Conservation (phyloP, 176 grass and related monocot species). For the Rhipidocladum racemiflorum region DNA sequence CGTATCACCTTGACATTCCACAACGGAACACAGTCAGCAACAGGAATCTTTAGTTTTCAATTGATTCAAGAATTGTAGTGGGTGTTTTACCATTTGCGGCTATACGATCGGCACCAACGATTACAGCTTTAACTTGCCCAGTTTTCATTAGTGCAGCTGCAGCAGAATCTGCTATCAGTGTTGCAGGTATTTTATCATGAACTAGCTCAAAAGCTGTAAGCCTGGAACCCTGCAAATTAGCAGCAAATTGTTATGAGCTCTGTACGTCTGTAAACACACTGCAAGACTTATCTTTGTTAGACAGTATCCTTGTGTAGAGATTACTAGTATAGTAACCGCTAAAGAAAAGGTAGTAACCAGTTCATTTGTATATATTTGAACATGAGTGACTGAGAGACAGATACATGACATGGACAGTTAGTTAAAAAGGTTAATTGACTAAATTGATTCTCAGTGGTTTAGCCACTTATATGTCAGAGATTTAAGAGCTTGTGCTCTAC, state of each 20-base stretch:
- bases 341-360: not conserved
- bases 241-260: slow-evolving; percentile 4
- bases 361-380: not conserved
- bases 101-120: slow-evolving; percentile 86
- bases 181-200: slow-evolving; percentile 89
- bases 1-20: slow-evolving; percentile 67
- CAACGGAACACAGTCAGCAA: slow-evolving; percentile 1
- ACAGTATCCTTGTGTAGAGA: too few species aligned
- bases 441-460: not conserved
- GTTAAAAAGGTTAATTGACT: not conserved
- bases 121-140: slow-evolving; percentile 59
- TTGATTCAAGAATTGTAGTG: not conserved
- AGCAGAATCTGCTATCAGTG: slow-evolving; percentile 88
- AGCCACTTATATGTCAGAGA: not conserved
- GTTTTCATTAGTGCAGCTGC: slow-evolving; percentile 82
- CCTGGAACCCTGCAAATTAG: slow-evolving; percentile 72
- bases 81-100: slow-evolving; percentile 67
- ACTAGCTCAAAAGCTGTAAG: slow-evolving; percentile 92
- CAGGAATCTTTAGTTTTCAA: not conserved
- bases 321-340: too few species aligned
- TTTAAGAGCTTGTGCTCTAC: not conserved
- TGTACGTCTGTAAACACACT: not conserved
- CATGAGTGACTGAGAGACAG: not conserved
- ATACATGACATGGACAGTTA: not conserved
- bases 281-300: not conserved